Conservation (phyloP, 2,329 filamentous ascomycete species). For the Elsinoe perseae region DNA sequence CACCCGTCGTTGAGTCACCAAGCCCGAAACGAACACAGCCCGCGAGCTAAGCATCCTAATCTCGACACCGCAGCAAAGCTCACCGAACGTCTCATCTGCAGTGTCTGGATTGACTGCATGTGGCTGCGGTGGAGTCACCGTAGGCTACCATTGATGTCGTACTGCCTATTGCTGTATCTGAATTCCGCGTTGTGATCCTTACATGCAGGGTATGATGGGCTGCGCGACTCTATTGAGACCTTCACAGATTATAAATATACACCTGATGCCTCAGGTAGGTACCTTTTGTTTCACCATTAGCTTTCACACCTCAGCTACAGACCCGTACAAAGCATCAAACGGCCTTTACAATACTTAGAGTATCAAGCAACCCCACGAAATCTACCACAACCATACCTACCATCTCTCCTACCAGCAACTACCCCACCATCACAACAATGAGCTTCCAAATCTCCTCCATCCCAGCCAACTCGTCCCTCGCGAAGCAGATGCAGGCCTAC, state of each 20-base stretch:
- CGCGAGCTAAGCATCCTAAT: neutral
- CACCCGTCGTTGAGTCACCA: neutral
- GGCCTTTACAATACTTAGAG: neutral
- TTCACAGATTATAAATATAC: slow-evolving; percentile 7
- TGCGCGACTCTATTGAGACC: neutral
- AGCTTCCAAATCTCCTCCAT: slow-evolving; percentile 14
- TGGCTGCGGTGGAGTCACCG: neutral
- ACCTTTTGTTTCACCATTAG: neutral
- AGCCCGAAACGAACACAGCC: slow-evolving; percentile 5
- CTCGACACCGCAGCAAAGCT: neutral
- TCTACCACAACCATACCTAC: neutral
- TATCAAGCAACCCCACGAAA: neutral
- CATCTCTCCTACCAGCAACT: neutral
- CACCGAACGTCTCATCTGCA: neutral
- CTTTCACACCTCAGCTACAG: neutral
- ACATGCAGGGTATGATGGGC: neutral
- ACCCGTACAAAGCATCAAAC: neutral
- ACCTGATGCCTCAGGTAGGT: slow-evolving; percentile 12
- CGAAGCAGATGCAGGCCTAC: slow-evolving; percentile 1
- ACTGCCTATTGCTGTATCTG: neutral
- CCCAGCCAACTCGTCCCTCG: slow-evolving; percentile 9
- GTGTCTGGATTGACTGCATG: neutral
- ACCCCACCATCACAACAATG: neutral
- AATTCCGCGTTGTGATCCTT: slow-evolving; percentile 1
- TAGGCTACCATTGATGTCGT: neutral